Conservation (phyloP, 306 rosid genomes). For the Datisca glomerata region DNA sequence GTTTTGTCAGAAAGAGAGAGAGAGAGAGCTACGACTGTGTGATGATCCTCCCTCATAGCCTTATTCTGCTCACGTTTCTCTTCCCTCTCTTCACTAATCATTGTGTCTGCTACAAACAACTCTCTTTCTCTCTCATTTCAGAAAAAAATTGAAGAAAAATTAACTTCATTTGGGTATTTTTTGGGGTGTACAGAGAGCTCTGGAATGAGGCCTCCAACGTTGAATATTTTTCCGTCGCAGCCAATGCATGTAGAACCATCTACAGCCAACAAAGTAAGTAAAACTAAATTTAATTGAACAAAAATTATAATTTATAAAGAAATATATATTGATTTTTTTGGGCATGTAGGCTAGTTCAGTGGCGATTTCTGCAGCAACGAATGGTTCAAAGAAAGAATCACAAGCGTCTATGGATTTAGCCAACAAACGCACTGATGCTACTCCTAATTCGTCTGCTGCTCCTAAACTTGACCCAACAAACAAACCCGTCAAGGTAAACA, state of each 20-base stretch:
- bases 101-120: too few species aligned
- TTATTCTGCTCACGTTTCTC: neutral
- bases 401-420: neutral
- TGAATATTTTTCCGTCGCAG: constrained; percentile 93
- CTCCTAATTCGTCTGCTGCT: neutral
- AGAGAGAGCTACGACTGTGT: too few species aligned
- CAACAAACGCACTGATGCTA: too few species aligned
- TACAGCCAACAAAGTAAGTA: constrained; percentile 53
- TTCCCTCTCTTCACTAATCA: too few species aligned
- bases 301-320: too few species aligned
- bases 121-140: constrained; percentile 1
- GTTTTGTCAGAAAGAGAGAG: too few species aligned
- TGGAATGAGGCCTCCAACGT: constrained; percentile 87
- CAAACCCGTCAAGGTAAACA: constrained; percentile 38
- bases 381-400: neutral
- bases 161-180: neutral
- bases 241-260: constrained; percentile 86
- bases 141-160: neutral
- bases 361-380: too few species aligned
- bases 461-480: constrained; percentile 15
- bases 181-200: constrained; percentile 11
- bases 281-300: too few species aligned
- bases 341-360: too few species aligned
- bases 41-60: too few species aligned
- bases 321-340: too few species aligned